Evolutionary conservation across 306 rosid genomes (phyloP).

Genomic region (Canavalia gladiata): DNA sequence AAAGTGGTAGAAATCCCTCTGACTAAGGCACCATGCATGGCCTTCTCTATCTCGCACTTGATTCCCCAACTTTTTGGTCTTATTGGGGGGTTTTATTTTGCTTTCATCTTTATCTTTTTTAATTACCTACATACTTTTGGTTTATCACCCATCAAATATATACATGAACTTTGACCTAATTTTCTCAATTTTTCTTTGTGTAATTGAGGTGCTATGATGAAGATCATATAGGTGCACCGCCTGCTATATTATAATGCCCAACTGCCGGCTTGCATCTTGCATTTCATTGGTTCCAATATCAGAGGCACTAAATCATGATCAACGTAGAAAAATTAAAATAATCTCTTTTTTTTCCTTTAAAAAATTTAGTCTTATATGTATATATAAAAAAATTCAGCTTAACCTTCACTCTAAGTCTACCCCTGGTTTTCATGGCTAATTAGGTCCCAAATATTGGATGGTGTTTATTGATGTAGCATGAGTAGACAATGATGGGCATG

Average conservation of each 20-base stretch:
- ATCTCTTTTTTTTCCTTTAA: not conserved
- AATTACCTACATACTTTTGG: constrained; percentile 1
- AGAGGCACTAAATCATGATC: constrained; percentile 47
- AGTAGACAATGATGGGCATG: not conserved
- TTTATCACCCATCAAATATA: not conserved
- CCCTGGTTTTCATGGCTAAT: constrained; percentile 8
- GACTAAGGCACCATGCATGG: constrained; percentile 55
- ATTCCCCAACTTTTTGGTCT: constrained; percentile 38
- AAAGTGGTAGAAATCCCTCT: constrained; percentile 37
- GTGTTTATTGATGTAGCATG: constrained; percentile 27
- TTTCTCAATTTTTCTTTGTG: not conserved
- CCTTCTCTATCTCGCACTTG: constrained; percentile 23
- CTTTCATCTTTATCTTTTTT: not conserved
- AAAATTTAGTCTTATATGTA: not conserved
- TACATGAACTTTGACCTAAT: constrained; percentile 47
- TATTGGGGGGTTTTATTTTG: constrained; percentile 6
- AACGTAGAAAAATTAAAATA: not conserved
- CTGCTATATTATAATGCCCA: constrained; percentile 22
- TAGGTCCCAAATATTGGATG: constrained; percentile 30
- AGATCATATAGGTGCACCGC: constrained; percentile 32
- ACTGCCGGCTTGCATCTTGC: constrained; percentile 22
- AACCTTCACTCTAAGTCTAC: constrained; percentile 13
- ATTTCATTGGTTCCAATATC: constrained; percentile 50
- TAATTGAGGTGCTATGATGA: constrained; percentile 37
- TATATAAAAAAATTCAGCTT: not conserved